Evolutionary conservation across 225 moss, liverwort and hornwort genomes (phyloP).

Genomic region (Anthoceros angustus): DNA sequence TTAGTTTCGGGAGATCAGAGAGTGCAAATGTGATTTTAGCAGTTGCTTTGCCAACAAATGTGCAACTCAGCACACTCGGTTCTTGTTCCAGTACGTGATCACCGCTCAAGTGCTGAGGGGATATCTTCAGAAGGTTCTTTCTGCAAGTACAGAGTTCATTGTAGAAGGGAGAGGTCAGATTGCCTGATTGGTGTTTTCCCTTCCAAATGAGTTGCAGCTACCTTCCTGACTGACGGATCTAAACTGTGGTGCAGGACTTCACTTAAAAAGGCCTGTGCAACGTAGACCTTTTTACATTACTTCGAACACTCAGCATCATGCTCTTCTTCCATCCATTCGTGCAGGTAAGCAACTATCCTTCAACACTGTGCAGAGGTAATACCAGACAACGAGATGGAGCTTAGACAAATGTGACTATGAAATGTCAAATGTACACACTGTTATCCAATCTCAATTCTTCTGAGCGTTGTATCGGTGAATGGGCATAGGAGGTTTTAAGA

Average conservation of each 20-base stretch:
- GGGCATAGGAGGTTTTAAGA: conserved; percentile 70
- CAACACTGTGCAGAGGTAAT: not conserved
- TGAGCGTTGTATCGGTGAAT: not conserved
- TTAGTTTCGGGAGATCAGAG: not conserved
- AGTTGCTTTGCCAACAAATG: too few relatives aligned
- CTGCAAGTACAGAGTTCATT: conserved; percentile 70
- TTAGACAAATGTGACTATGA: not conserved
- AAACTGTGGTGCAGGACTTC: not conserved
- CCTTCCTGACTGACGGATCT: not conserved
- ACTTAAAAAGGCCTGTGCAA: conserved; percentile 45
- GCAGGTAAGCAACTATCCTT: conserved; percentile 30
- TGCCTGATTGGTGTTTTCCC: not conserved
- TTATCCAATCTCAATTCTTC: not conserved
- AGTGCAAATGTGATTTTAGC: not conserved
- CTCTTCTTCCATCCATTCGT: conserved; percentile 60
- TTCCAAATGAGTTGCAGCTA: not conserved
- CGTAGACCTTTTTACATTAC: conserved; percentile 84
- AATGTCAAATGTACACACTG: not conserved
- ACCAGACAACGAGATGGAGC: not conserved
- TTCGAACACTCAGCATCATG: conserved; percentile 89
- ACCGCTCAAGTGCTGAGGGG: conserved; percentile 80
- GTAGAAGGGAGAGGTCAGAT: conserved; percentile 73
- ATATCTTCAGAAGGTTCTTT: conserved; percentile 69
- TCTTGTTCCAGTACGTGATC: conserved; percentile 53
- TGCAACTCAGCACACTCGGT: conserved; percentile 10